Base-by-base conservation (phyloP, 495 filamentous ascomycete genomes). In the Rostrohypoxylon terebratum region DNA sequence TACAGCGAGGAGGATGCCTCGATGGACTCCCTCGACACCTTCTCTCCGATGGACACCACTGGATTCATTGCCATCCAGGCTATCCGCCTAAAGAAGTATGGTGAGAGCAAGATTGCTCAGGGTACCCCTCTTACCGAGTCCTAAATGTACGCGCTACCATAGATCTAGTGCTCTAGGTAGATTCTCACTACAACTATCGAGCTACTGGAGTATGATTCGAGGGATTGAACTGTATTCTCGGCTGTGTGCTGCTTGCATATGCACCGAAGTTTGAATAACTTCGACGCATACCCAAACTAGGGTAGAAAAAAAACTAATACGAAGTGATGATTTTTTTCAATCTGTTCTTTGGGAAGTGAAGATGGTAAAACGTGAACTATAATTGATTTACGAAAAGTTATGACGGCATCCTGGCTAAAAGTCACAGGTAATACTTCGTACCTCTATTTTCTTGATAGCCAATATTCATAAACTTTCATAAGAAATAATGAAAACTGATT, bases 1-100 rank as follows among this genome's bases (percentile, higher is more conserved):
- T 97, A 98, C 82, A 87, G 88, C 79, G 88, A 88, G 84, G 83
- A 86, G 72, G 93, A 97, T 83, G 87, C 88, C 48, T 90, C 86
- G 71, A 98, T 97, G 95, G 95, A 97, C 82, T 89, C 90, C 75
- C 89, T 97, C 74, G 91, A 88, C 77, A 89, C 90, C 76, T 97
- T 97, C 83, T 84, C 82, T 61, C 93, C 93, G 38, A 82, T 84
- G 63, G 65, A 81, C 69, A 77, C 80, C 77, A 83, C 89, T 34
- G 92, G 93, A 31, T 96, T 97, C 83, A 94, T 97, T 77, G 87
- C 80, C 63, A 91, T 96, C 64, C 86, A 93, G 75, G 90, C 91
- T 51, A 97, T 97, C 80, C 88, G 94, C 63, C 85, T 97, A 59
- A 93, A 96, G 90, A 97, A 97, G 87, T 97, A 92, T 75, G 93